Base-by-base conservation (phyloP, 352 stramenopile species). In the Phytophthora tentaculata region DNA sequence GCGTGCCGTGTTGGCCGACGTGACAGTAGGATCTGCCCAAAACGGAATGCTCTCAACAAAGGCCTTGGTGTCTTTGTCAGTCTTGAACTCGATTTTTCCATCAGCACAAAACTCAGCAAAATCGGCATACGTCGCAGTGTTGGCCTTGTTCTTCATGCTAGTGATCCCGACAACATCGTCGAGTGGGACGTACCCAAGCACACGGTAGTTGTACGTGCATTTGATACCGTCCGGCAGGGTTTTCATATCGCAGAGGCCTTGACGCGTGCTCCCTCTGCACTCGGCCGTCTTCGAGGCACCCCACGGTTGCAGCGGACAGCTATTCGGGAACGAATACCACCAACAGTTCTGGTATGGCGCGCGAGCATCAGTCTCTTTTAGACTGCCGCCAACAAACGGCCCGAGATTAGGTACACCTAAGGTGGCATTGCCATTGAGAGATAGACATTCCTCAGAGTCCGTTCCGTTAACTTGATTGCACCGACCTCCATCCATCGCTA, bases 81-180 rank as follows among this genome's bases (percentile, higher is more conserved):
- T 68, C 19, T 74, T 64, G 67, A 88, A 89, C 67, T 88, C 80
- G 49, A 87, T 55, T 2, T 64, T 56, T 17, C 80, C 80, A 32
- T 81, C 81, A 3, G 61, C 0, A 54, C 82, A 92, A 59, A 94
- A 94, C 65, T 24, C 23, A 8, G 37, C 1, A 32, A 44, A 61
- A 20, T 85, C 77, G 9, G n/a, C 19, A 44, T 55, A 55, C 64
- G 47, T 67, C 10, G 58, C 19, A 13, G 68, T 67, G 49, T 64
- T 75, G 3, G n/a, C 74, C 50, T 71, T 65, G 54, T 66, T 76
- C 2, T n/a, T 73, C 47, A 89, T 64, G 49, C 51, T 45, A 10
- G 84, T 92, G 73, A 93, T 93, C 43, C 84, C 84, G 5, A 93
- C 84, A 32, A 93, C 61, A 48, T 91, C 84, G 48, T 93, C 86